Percentiles rank a stretch among this genome's conserved stretches.
phyloP scores from a whole-genome alignment of 2,329 filamentous ascomycete genomes.

The Emericellopsis atlantica region DNA sequence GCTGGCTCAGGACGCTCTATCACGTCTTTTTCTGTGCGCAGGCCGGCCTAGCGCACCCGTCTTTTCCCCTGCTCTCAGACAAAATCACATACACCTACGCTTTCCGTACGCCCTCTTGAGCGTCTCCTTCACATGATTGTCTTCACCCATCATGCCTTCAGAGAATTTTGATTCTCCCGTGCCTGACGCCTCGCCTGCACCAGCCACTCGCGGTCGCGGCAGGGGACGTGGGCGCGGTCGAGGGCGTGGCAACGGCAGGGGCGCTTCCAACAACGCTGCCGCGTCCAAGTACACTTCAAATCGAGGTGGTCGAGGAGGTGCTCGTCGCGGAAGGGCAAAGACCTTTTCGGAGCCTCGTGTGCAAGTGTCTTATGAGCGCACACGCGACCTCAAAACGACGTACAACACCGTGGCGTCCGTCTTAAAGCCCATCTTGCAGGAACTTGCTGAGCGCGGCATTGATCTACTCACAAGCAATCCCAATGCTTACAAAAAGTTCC shows the following conservation, averaged over 20 bases:
- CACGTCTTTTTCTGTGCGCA: too few relatives aligned
- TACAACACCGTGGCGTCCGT: slow-evolving; percentile 51
- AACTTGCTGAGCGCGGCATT: slow-evolving; percentile 48
- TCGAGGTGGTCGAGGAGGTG: slow-evolving; percentile 15
- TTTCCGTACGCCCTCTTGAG: slow-evolving; percentile 7
- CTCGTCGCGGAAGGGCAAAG: slow-evolving; percentile 39
- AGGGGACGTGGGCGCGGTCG: slow-evolving; percentile 16
- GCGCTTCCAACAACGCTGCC: slow-evolving; percentile 4
- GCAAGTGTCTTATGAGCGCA: slow-evolving; percentile 48
- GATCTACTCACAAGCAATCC: slow-evolving; percentile 43
- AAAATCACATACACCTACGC: slow-evolving; percentile 12
- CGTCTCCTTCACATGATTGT: neutral
- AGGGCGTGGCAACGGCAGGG: slow-evolving; percentile 13
- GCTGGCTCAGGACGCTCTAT: too few relatives aligned
- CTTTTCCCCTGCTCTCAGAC: neutral
- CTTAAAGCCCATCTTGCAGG: slow-evolving; percentile 51
- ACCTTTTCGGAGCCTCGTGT: slow-evolving; percentile 39
- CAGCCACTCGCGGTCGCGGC: slow-evolving; percentile 21
- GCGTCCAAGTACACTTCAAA: slow-evolving; percentile 3
- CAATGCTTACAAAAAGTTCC: slow-evolving; percentile 35
- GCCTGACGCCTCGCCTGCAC: slow-evolving; percentile 11
- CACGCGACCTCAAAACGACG: slow-evolving; percentile 52
- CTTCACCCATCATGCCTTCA: slow-evolving; percentile 19
- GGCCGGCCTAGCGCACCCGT: too few relatives aligned
- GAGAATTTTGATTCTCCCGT: slow-evolving; percentile 21